Evolutionary conservation across 106 monocot species (phyloP).

Genomic region (Acanthochlamys bracteata): DNA sequence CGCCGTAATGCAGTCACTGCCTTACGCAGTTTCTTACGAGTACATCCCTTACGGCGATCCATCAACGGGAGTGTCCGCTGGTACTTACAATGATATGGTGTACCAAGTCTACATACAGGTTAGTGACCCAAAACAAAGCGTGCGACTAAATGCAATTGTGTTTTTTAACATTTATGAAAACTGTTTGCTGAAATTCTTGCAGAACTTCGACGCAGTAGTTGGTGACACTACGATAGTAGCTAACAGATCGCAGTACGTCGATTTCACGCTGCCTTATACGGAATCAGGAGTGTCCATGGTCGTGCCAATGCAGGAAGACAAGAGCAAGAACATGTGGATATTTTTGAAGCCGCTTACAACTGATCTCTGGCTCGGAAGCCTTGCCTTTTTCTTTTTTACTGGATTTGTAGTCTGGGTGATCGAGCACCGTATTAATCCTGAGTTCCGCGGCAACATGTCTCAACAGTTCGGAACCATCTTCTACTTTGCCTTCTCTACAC

Average conservation of each 20-base stretch:
- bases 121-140: neutral
- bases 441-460: constrained; percentile 16
- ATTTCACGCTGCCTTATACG: constrained; percentile 31
- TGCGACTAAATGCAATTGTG: no score
- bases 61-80: neutral
- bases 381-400: constrained; percentile 23
- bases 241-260: constrained; percentile 15
- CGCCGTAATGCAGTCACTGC: constrained; percentile 15
- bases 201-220: constrained; percentile 29
- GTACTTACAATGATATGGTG: constrained; percentile 25
- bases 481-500: constrained; percentile 29
- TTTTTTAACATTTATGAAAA: neutral
- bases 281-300: constrained; percentile 25
- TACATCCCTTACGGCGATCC: constrained; percentile 14
- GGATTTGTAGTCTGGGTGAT: constrained; percentile 27
- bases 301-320: constrained; percentile 9
- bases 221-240: constrained; percentile 25
- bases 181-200: constrained; percentile 3
- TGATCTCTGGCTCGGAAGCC: constrained; percentile 21
- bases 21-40: constrained; percentile 24
- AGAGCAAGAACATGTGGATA: constrained; percentile 13
- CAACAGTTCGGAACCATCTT: constrained; percentile 20
- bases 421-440: constrained; percentile 25
- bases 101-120: constrained; percentile 40
- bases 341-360: constrained; percentile 24